Percentiles rank a stretch among this genome's conserved stretches.
These are phyloP conservation scores for Echinochloa phyllopogon DNA, from an alignment of 176 grass and related monocot genomes.

Conservation along the genomic window DNA sequence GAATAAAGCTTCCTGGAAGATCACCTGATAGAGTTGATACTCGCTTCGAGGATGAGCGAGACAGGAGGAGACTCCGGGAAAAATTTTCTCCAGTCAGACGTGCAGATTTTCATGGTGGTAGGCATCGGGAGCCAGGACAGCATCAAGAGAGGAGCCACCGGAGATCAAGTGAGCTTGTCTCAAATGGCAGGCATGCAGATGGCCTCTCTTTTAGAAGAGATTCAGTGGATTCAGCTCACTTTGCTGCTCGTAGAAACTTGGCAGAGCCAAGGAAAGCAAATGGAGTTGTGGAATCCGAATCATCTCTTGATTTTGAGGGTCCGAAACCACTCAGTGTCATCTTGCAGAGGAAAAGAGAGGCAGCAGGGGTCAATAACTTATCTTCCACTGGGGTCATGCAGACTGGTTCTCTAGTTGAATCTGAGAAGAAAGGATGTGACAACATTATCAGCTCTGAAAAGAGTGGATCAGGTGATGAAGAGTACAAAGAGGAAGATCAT, in stretches of 20 bases:
- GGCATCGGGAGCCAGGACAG: constrained; percentile 46
- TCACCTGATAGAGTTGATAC: constrained; percentile 56
- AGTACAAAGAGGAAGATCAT: constrained; percentile 59
- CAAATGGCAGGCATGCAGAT: constrained; percentile 50
- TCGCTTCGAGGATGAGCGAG: constrained; percentile 59
- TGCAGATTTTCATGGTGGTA: constrained; percentile 45
- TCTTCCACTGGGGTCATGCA: constrained; percentile 43
- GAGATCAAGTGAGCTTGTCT: constrained; percentile 57
- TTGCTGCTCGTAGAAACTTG: constrained; percentile 58
- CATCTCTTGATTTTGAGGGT: constrained; percentile 70
- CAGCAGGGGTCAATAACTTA: constrained; percentile 33
- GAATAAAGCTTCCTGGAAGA: constrained; percentile 90
- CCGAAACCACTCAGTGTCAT: constrained; percentile 80
- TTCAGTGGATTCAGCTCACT: constrained; percentile 44
- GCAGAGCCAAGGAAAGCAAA: constrained; percentile 59
- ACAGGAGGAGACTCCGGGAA: constrained; percentile 56
- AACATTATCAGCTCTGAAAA: constrained; percentile 52
- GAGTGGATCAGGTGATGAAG: constrained; percentile 50
- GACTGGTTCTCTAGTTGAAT: constrained; percentile 39
- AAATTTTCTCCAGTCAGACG: constrained; percentile 56
- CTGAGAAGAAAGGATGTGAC: constrained; percentile 41
- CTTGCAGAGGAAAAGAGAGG: constrained; percentile 81
- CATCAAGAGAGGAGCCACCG: constrained; percentile 43
- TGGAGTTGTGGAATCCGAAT: constrained; percentile 46
- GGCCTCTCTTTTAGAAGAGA: constrained; percentile 47